Evolutionary conservation across 176 grass and related monocot genomes (phyloP).

Genomic region (Bromus sterilis): DNA sequence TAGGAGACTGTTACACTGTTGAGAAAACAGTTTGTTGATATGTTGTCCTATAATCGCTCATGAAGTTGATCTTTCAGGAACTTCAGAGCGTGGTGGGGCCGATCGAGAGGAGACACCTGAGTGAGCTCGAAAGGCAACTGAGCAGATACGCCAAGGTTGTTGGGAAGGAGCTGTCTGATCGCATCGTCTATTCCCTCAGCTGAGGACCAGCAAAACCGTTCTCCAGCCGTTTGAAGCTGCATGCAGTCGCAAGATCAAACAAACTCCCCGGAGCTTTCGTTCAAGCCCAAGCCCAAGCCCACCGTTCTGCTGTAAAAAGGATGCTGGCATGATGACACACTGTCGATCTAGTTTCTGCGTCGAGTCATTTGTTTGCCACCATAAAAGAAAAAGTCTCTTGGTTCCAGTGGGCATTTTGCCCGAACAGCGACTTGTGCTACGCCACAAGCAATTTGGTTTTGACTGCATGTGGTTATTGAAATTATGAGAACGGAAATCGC

Average conservation of each 20-base stretch:
- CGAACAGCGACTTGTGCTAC: not conserved
- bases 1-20: not conserved
- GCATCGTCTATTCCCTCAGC: conserved; percentile 48
- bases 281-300: not conserved
- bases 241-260: too few relatives aligned
- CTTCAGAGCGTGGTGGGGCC: conserved; percentile 47
- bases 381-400: too few relatives aligned
- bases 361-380: too few relatives aligned
- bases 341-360: too few relatives aligned
- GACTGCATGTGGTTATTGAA: not conserved
- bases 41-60: conserved; percentile 1
- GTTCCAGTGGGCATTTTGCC: not conserved
- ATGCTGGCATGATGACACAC: too few relatives aligned
- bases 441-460: not conserved
- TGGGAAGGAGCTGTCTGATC: conserved; percentile 63
- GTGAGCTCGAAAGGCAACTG: conserved; percentile 47
- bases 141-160: conserved; percentile 49
- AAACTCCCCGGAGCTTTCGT: not conserved
- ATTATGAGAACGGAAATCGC: not conserved
- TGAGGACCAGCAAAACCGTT: conserved; percentile 22
- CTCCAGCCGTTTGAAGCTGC: too few relatives aligned
- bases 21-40: not conserved
- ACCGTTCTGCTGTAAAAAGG: not conserved
- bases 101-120: conserved; percentile 33
- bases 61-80: conserved; percentile 39